phyloP scores from a whole-genome alignment of 73 alveolate genomes.

The Uronychia setigera region DNA sequence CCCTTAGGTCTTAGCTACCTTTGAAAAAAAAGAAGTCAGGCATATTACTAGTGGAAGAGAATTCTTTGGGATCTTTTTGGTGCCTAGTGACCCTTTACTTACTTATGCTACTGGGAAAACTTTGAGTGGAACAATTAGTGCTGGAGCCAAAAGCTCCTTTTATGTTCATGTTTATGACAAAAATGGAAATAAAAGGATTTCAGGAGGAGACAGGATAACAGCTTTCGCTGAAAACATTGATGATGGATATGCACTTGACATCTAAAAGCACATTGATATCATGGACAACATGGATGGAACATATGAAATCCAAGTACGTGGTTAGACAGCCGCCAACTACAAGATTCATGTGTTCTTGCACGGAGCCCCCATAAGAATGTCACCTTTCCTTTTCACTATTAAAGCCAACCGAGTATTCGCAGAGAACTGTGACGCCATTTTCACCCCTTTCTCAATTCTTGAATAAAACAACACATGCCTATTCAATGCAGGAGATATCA shows the following conservation, averaged over 20 bases:
- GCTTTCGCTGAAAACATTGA: constrained; percentile 10
- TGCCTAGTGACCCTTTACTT: constrained; percentile 24
- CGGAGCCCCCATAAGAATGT: constrained; percentile 22
- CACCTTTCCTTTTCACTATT: constrained; percentile 24
- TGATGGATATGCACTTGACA: constrained; percentile 8
- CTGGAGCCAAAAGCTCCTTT: constrained; percentile 25
- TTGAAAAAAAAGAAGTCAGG: constrained; percentile 25
- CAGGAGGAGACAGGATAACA: constrained; percentile 26
- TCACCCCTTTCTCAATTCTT: constrained; percentile 8
- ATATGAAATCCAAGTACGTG: constrained; percentile 11
- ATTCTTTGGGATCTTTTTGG: constrained; percentile 27
- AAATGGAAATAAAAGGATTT: constrained; percentile 11
- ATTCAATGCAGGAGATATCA: constrained; percentile 24
- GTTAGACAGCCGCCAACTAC: constrained; percentile 3
- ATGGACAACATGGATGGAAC: constrained; percentile 15
- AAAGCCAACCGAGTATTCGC: constrained; percentile 16
- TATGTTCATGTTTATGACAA: constrained; percentile 12
- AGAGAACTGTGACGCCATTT: neutral
- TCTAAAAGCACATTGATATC: constrained; percentile 8
- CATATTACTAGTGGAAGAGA: constrained; percentile 34
- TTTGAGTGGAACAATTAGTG: constrained; percentile 5
- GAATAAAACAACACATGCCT: neutral
- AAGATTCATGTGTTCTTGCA: constrained; percentile 1
- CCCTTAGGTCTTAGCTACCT: constrained; percentile 4
- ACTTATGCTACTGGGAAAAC: constrained; percentile 33